Evolutionary conservation across 495 filamentous ascomycete species (phyloP).

Genomic region (Bacidia gigantensis): DNA sequence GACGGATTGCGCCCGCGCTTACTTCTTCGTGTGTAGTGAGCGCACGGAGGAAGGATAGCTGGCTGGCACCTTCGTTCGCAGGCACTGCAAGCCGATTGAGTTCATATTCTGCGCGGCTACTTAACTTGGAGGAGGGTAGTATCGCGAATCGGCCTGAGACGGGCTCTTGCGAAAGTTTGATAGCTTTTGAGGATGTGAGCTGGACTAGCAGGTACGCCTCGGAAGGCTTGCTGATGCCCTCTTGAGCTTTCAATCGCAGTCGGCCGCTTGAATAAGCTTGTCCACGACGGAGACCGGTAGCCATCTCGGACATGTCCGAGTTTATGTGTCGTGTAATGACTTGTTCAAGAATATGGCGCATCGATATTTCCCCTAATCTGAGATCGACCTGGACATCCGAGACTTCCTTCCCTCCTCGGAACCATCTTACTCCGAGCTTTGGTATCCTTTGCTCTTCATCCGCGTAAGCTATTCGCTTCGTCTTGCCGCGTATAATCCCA

Average conservation of each 20-base stretch:
- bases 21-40: constrained; percentile 47
- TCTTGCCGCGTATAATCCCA: constrained; percentile 54
- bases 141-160: constrained; percentile 46
- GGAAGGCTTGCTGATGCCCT: constrained; percentile 44
- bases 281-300: constrained; percentile 38
- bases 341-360: constrained; percentile 55
- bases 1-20: constrained; percentile 39
- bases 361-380: constrained; percentile 50
- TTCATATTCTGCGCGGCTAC: constrained; percentile 30
- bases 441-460: constrained; percentile 30
- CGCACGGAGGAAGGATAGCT: constrained; percentile 45
- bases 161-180: constrained; percentile 54
- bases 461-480: constrained; percentile 23
- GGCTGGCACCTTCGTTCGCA: constrained; percentile 31
- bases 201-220: constrained; percentile 56
- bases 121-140: constrained; percentile 29
- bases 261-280: constrained; percentile 43
- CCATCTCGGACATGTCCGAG: constrained; percentile 47
- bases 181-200: constrained; percentile 41
- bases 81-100: constrained; percentile 31
- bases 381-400: constrained; percentile 49
- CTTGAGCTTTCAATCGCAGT: constrained; percentile 38
- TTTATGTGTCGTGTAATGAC: constrained; percentile 64
- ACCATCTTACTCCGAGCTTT: constrained; percentile 64
- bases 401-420: constrained; percentile 63